Evolutionary conservation across 345 rosid species (phyloP), one percentile per base, ranked within the genome.

Genomic region (Zanthoxylum bungeanum): DNA sequence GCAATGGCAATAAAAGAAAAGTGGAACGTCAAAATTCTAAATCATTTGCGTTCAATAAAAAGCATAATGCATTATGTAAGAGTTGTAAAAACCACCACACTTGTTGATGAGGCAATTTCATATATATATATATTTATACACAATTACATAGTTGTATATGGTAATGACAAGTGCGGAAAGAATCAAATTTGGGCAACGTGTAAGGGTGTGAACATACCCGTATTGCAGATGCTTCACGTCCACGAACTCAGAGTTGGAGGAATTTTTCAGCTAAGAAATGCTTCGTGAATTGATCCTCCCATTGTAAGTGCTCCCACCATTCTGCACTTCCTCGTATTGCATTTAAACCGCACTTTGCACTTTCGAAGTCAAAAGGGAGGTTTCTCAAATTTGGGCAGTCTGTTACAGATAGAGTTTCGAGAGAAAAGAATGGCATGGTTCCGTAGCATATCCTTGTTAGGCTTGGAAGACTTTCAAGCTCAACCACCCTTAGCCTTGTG

Each of bases 291-390:
- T 66, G 66, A 47, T 80, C 71, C 28, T 73, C 70, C 80, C 83
- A 80, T 34, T 60, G 24, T 60, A 76, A 59, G 22, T 31, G 33
- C 31, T 72, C 52, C 80, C 78, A 76, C 80, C 73, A 76, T 11
- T 14, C 56, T 34, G n/a, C 5, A 2, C 64, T 19, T 65, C 66
- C 77, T 30, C 0, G 2, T 27, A 73, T 72, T 21, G 14, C 9
- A 30, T 59, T 63, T 27, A 72, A 62, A 9, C 44, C 37, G 28
- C 47, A 73, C 30, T 40, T 40, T 17, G 66, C 75, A 2, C 59
- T 69, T 2, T 25, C 25, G 1, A 16, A 25, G 47, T 69, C 34
- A 58, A 75, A 57, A 8, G 82, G 75, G 44, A 75, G 71, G 46
- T 49, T 24, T 57, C 47, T 72, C 47, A 80, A 47, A 14, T 19